Percentiles rank a stretch among this genome's conserved stretches.
Conservation (phyloP, 495 filamentous ascomycete species). For the Tuber melanosporum region DNA sequence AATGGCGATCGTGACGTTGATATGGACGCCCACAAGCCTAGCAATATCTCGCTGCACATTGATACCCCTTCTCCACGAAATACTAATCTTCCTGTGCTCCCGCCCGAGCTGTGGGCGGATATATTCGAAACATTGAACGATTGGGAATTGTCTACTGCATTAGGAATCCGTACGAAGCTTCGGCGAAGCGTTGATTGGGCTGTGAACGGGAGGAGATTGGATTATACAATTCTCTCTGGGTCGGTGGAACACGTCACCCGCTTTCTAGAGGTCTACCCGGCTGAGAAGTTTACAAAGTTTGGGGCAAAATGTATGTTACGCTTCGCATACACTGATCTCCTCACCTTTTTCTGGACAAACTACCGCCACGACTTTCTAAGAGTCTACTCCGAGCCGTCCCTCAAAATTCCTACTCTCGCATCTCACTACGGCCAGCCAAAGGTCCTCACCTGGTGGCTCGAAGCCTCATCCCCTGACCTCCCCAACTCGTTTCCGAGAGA, state of each 20-base stretch:
- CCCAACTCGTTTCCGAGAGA: conserved; percentile 49
- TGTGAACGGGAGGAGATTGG: conserved; percentile 53
- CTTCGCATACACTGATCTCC: conserved; percentile 70
- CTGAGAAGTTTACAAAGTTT: conserved; percentile 67
- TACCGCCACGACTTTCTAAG: conserved; percentile 72
- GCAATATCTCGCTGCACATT: conserved; percentile 7
- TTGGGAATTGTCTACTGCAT: conserved; percentile 77
- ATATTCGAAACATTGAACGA: conserved; percentile 77
- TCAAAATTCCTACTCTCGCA: conserved; percentile 40
- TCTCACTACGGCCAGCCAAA: conserved; percentile 77
- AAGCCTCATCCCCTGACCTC: conserved; percentile 15
- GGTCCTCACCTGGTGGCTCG: conserved; percentile 79
- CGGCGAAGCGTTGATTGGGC: conserved; percentile 68
- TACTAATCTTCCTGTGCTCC: conserved; percentile 46
- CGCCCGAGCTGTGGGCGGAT: conserved; percentile 80
- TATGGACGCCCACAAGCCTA: conserved; percentile 10
- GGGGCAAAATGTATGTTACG: conserved; percentile 86
- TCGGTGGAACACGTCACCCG: conserved; percentile 55
- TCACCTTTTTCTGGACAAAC: conserved; percentile 71
- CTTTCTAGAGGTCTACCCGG: conserved; percentile 46
- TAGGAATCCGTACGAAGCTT: conserved; percentile 71
- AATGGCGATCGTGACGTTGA: conserved; percentile 15
- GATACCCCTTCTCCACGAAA: not conserved
- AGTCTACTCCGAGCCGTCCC: conserved; percentile 55
- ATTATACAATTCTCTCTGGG: conserved; percentile 72